Evolutionary conservation across 192 early-diverging fungal species (phyloP).

Genomic region (Cetraspora pellucida): DNA sequence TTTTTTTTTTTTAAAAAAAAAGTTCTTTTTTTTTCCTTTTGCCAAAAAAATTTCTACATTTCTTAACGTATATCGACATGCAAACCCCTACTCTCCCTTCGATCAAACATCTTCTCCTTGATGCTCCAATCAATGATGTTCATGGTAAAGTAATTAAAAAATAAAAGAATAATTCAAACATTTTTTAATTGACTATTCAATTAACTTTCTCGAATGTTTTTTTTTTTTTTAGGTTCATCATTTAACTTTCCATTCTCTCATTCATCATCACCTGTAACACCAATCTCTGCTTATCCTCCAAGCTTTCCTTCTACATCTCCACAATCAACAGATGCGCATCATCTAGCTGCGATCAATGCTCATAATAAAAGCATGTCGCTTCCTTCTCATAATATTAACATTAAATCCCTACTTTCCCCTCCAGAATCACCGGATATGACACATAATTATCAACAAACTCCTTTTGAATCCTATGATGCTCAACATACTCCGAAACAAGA

Average conservation of each 20-base stretch:
- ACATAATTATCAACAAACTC: not conserved
- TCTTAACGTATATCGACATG: too few species aligned
- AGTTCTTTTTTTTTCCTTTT: too few species aligned
- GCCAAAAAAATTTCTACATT: too few species aligned
- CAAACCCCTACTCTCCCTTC: too few species aligned
- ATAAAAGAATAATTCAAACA: too few species aligned
- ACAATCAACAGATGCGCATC: slow-evolving; percentile 4
- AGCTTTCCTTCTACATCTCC: not conserved
- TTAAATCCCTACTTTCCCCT: not conserved
- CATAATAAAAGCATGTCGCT: slow-evolving; percentile 1
- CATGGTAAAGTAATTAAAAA: too few species aligned
- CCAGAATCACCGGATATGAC: slow-evolving; percentile 19
- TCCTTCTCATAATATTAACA: not conserved
- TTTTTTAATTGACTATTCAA: too few species aligned
- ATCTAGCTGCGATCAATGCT: slow-evolving; percentile 13
- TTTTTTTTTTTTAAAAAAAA: too few species aligned
- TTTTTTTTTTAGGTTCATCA: not conserved
- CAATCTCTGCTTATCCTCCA: not conserved
- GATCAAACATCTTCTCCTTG: too few species aligned
- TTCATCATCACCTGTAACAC: not conserved
- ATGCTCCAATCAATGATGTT: too few species aligned
- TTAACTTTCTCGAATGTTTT: too few species aligned
- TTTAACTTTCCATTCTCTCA: not conserved
- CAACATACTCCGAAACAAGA: not conserved
- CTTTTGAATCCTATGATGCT: not conserved